Conservation (phyloP, 352 stramenopile genomes). For the Phytophthora pini region DNA sequence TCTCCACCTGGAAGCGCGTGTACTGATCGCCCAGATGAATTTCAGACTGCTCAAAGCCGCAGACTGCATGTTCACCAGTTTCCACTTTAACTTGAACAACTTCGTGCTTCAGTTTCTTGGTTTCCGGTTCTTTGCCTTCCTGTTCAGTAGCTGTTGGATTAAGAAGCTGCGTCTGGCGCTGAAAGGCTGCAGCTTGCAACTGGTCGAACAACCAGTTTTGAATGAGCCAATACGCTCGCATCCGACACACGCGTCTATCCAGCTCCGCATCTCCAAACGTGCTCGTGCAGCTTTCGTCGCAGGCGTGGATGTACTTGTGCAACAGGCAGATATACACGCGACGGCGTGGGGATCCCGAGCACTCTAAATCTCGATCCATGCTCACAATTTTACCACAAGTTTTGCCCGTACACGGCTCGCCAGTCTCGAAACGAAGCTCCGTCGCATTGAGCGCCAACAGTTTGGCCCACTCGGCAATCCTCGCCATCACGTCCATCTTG, state of each 20-base stretch:
- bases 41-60: conserved; percentile 48
- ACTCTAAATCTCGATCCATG: conserved; percentile 83
- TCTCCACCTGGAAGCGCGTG: conserved; percentile 61
- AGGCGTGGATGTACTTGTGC: conserved; percentile 86
- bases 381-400: conserved; percentile 82
- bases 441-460: conserved; percentile 65
- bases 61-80: conserved; percentile 11
- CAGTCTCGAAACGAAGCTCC: conserved; percentile 77
- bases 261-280: conserved; percentile 60
- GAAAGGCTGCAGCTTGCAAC: conserved; percentile 39
- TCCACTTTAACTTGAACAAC: background rate
- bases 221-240: conserved; percentile 80
- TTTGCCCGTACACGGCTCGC: conserved; percentile 61
- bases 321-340: conserved; percentile 81
- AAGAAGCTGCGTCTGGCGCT: conserved; percentile 18
- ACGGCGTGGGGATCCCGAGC: conserved; percentile 65
- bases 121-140: conserved; percentile 15
- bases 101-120: conserved; percentile 27
- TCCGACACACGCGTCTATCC: conserved; percentile 68
- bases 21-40: conserved; percentile 70
- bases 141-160: conserved; percentile 19
- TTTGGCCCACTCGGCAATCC: conserved; percentile 76
- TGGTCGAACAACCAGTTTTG: conserved; percentile 85
- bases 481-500: conserved; percentile 89
- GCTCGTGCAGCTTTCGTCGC: conserved; percentile 77